Conservation (phyloP, 257 asterid species). For the Handroanthus guayacan region DNA sequence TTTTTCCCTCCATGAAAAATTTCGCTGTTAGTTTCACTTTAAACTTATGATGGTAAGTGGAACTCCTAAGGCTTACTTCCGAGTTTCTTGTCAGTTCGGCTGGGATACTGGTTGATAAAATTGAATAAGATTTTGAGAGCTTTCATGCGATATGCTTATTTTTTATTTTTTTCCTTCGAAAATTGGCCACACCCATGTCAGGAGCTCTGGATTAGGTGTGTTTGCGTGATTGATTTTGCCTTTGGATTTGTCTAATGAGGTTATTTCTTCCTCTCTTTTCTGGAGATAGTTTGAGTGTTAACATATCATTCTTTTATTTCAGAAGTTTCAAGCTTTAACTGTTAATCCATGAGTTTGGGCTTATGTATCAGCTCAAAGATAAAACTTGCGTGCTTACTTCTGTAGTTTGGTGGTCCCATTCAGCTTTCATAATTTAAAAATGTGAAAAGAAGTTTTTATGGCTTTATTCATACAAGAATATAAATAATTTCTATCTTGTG, state of each 20-base stretch:
- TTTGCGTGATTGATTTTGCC: neutral
- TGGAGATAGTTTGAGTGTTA: neutral
- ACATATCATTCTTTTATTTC: neutral
- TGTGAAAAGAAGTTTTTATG: slow-evolving; percentile 12
- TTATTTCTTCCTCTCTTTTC: neutral
- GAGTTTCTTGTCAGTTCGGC: neutral
- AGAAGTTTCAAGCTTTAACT: neutral
- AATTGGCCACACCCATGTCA: neutral
- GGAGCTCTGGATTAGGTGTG: neutral
- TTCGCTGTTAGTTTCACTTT: neutral
- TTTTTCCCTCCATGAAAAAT: neutral
- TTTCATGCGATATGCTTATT: neutral
- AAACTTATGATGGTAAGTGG: neutral
- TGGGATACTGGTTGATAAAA: neutral
- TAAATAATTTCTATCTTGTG: slow-evolving; percentile 10
- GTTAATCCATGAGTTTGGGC: neutral
- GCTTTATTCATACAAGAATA: neutral
- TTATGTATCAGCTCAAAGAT: neutral
- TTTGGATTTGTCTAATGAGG: neutral
- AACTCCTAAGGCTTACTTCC: neutral
- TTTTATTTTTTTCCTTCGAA: neutral
- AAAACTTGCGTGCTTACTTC: neutral
- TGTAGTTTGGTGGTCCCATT: neutral
- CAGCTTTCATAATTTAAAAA: slow-evolving; percentile 3
- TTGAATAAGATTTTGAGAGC: neutral